Conservation (phyloP, 495 filamentous ascomycete species). For the Daldinia concentrica region DNA sequence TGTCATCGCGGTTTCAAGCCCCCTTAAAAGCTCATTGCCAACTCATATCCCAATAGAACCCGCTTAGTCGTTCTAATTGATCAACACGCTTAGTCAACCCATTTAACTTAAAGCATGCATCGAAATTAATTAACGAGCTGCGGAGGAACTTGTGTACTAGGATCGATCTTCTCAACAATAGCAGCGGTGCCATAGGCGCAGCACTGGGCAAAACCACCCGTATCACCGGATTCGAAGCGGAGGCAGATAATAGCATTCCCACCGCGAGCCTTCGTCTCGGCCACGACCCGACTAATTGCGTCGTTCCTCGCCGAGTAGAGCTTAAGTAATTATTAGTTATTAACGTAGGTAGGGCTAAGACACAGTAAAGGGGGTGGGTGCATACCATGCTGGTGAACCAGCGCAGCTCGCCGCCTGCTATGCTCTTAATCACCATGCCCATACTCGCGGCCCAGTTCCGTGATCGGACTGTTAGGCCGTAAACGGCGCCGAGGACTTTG, state of each 20-base stretch:
- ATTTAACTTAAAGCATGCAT: background rate
- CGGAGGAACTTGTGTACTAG: slow-evolving; percentile 22
- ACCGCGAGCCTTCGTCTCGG: slow-evolving; percentile 64
- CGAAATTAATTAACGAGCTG: slow-evolving; percentile 16
- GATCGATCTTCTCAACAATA: slow-evolving; percentile 58
- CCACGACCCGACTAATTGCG: slow-evolving; percentile 62
- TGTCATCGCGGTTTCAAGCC: background rate
- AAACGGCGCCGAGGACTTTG: slow-evolving; percentile 65
- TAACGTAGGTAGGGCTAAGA: too few species aligned
- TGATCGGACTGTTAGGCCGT: slow-evolving; percentile 67
- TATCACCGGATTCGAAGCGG: slow-evolving; percentile 62
- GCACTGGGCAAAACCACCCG: slow-evolving; percentile 63
- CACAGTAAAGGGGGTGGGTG: background rate
- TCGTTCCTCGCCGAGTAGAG: slow-evolving; percentile 65
- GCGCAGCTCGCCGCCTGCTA: slow-evolving; percentile 65
- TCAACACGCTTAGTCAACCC: too few species aligned
- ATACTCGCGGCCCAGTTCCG: slow-evolving; percentile 58
- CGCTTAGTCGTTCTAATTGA: too few species aligned
- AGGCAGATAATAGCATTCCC: slow-evolving; percentile 69
- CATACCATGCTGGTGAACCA: slow-evolving; percentile 63
- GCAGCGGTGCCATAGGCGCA: slow-evolving; percentile 69
- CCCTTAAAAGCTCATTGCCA: background rate
- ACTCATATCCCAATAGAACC: background rate
- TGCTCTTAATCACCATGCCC: slow-evolving; percentile 59
- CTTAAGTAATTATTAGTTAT: background rate